Evolutionary conservation across 2,329 filamentous ascomycete genomes (phyloP).

Genomic region (Fonsecaea pedrosoi): DNA sequence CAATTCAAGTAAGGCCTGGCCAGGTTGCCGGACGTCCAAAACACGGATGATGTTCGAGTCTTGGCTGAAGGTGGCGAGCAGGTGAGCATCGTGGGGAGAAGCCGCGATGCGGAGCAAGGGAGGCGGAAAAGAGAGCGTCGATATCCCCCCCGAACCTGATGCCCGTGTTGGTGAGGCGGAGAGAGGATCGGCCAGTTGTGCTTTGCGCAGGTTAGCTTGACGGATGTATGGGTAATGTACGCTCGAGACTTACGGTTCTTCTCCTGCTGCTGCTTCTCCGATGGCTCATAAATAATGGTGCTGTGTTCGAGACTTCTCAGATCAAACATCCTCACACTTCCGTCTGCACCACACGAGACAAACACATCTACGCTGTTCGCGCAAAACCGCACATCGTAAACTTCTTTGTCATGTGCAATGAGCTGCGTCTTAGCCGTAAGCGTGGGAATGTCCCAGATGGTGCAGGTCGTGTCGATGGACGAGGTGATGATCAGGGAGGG

Average conservation of each 20-base stretch:
- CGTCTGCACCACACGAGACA: constrained; percentile 95
- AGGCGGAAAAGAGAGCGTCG: constrained; percentile 52
- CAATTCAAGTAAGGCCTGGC: constrained; percentile 91
- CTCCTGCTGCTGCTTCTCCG: constrained; percentile 72
- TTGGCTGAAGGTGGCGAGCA: constrained; percentile 95
- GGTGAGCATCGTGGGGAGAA: constrained; percentile 84
- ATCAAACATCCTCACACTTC: constrained; percentile 98
- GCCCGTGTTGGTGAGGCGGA: constrained; percentile 37
- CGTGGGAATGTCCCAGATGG: constrained; percentile 98
- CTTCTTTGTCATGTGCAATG: constrained; percentile 98
- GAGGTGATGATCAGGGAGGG: constrained; percentile 98
- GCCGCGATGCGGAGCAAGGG: constrained; percentile 76
- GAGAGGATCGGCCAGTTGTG: constrained; percentile 32
- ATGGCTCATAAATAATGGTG: constrained; percentile 98
- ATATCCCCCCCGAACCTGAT: constrained; percentile 19
- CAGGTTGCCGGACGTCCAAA: constrained; percentile 92
- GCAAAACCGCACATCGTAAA: constrained; percentile 94
- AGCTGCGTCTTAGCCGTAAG: constrained; percentile 97
- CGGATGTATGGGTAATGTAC: constrained; percentile 28
- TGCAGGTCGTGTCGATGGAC: constrained; percentile 98
- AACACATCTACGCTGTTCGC: constrained; percentile 99
- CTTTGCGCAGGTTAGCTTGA: constrained; percentile 22
- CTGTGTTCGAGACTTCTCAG: constrained; percentile 94
- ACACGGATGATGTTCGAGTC: constrained; percentile 93
- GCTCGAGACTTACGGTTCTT: constrained; percentile 69